A percentile compares a stretch with the other conserved stretches of the same genome.
phyloP scores from a whole-genome alignment of 208 protist species.

The Crithidia bombi region DNA sequence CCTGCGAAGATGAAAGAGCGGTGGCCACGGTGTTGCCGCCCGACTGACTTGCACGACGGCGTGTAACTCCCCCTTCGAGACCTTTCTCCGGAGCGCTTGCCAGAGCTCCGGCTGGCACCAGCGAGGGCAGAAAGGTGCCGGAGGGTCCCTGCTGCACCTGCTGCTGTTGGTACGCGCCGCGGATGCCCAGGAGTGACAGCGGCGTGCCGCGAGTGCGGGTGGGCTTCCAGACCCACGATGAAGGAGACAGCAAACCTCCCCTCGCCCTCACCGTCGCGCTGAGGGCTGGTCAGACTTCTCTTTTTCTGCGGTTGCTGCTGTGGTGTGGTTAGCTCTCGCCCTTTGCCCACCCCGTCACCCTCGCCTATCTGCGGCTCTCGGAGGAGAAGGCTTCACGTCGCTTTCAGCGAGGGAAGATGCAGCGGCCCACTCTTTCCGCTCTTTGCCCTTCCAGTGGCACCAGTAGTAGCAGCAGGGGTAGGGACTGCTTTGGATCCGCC shows the following conservation, averaged over 20 bases:
- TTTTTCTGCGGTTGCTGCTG: not conserved
- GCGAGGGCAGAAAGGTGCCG: not conserved
- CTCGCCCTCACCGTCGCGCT: not conserved
- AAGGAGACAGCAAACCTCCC: not conserved
- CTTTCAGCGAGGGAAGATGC: constrained; percentile 4
- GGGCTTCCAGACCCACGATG: constrained; percentile 2
- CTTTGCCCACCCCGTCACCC: not conserved
- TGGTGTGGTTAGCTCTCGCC: not conserved
- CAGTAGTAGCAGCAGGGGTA: not conserved
- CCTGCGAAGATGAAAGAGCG: not conserved
- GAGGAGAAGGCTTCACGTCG: not conserved
- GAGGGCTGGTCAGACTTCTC: not conserved
- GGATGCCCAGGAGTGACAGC: constrained; percentile 8
- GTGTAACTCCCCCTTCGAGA: not conserved
- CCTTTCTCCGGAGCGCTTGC: constrained; percentile 6
- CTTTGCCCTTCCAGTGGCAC: not conserved
- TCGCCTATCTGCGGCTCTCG: not conserved
- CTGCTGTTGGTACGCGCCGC: not conserved
- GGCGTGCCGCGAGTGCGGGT: constrained; percentile 10
- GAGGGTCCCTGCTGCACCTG: too few relatives aligned
- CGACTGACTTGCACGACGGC: not conserved
- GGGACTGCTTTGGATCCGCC: not conserved
- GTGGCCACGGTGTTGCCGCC: not conserved
- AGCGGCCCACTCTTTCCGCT: not conserved
- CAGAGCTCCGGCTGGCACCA: not conserved